A percentile compares a stretch with the other conserved stretches of the same genome.
Evolutionary conservation across 257 asterid species (phyloP).

Genomic region (Henckelia pumila): DNA sequence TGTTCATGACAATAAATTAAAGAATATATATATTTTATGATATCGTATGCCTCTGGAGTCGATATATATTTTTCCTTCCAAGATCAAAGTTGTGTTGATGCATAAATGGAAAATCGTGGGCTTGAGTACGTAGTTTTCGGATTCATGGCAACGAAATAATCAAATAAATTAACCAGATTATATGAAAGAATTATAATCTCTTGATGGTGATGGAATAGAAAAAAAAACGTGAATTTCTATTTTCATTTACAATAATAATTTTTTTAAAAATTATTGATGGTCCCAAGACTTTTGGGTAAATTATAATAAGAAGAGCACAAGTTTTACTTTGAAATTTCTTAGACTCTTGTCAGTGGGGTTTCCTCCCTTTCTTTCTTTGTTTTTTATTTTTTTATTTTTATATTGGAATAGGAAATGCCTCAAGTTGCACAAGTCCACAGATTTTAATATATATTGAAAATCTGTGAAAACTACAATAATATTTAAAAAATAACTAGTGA

Average conservation of each 20-base stretch:
- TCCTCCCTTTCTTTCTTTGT: too few species aligned
- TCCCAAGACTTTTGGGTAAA: conserved; percentile 44
- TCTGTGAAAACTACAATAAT: conserved; percentile 27
- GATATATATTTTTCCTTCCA: too few species aligned
- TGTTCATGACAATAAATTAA: too few species aligned
- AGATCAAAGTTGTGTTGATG: too few species aligned
- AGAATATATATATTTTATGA: too few species aligned
- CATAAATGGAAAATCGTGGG: too few species aligned
- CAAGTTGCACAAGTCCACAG: conserved; percentile 37
- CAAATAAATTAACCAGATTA: too few species aligned
- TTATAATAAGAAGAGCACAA: conserved; percentile 49
- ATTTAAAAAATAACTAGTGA: conserved; percentile 25
- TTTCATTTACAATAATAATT: conserved; percentile 30
- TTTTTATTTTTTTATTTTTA: conserved; percentile 21
- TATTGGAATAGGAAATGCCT: conserved; percentile 25
- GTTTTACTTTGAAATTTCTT: conserved; percentile 60
- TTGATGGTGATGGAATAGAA: conserved; percentile 33
- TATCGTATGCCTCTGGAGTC: too few species aligned
- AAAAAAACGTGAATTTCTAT: conserved; percentile 24
- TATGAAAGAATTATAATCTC: too few species aligned
- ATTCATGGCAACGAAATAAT: too few species aligned
- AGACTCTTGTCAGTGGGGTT: conserved; percentile 32
- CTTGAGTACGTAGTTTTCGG: too few species aligned
- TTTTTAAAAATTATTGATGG: conserved; percentile 32
- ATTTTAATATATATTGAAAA: conserved; percentile 30